phyloP scores from a whole-genome alignment of 2,329 filamentous ascomycete genomes.

The Alternaria angustiovoidea region DNA sequence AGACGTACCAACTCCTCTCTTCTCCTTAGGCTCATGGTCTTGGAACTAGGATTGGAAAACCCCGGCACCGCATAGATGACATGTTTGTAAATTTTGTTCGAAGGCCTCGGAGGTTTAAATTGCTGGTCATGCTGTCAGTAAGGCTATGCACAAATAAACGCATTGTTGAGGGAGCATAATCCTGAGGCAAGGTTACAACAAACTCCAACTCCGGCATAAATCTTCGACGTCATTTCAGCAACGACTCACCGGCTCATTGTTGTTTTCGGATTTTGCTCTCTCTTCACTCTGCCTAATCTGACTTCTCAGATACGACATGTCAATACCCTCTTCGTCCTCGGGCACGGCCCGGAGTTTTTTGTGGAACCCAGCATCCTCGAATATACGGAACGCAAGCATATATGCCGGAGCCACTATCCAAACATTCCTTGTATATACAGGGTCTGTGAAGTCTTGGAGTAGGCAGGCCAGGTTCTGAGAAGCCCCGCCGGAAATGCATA shows the following conservation, averaged over 20 bases:
- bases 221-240: background rate
- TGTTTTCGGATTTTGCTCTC: constrained; percentile 47
- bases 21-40: constrained; percentile 76
- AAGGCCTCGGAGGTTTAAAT: constrained; percentile 65
- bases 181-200: background rate
- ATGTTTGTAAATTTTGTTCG: constrained; percentile 83
- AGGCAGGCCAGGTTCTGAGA: constrained; percentile 82
- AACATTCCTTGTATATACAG: constrained; percentile 73
- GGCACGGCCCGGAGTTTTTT: constrained; percentile 72
- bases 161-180: no score
- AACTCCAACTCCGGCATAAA: background rate
- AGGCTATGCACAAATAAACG: background rate
- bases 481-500: constrained; percentile 85
- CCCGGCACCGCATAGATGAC: constrained; percentile 89
- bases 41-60: constrained; percentile 86
- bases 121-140: constrained; percentile 48
- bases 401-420: constrained; percentile 88
- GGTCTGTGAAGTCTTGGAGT: constrained; percentile 82
- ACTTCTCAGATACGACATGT: constrained; percentile 67
- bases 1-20: constrained; percentile 75
- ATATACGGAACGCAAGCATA: constrained; percentile 83
- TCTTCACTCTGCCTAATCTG: constrained; percentile 62
- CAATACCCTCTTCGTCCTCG: constrained; percentile 80
- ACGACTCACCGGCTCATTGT: constrained; percentile 54
- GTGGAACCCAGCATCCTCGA: constrained; percentile 79